These are phyloP conservation scores for Rosa multiflora DNA, from an alignment of 306 rosid genomes.

Conservation along the genomic window DNA sequence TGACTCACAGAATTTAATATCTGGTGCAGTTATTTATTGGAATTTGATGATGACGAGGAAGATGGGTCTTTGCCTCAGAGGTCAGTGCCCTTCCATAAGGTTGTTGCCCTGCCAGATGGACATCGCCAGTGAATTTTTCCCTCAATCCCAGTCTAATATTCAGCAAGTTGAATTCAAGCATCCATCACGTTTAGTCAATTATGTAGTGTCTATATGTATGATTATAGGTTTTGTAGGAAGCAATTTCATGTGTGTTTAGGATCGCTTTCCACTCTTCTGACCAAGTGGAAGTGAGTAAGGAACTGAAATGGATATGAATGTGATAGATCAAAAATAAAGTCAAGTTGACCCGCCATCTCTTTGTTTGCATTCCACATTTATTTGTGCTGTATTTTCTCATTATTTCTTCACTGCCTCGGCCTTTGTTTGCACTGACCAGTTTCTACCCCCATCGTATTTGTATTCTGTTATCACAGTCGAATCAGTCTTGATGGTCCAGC, in stretches of 20 bases:
- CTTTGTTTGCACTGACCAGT: not conserved
- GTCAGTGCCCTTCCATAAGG: conserved; percentile 84
- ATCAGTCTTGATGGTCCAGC: not conserved
- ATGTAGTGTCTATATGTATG: conserved; percentile 13
- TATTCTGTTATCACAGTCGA: not conserved
- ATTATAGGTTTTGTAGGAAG: not conserved
- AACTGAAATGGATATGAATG: not conserved
- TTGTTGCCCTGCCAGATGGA: conserved; percentile 91
- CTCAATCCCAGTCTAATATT: conserved; percentile 14
- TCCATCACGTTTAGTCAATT: not conserved
- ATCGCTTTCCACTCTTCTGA: not conserved
- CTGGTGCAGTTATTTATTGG: conserved; percentile 79
- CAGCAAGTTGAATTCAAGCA: conserved; percentile 17
- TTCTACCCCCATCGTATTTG: not conserved
- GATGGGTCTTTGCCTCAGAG: conserved; percentile 94
- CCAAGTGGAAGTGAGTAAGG: not conserved
- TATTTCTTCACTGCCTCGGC: not conserved
- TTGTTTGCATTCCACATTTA: not conserved
- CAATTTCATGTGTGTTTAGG: not conserved
- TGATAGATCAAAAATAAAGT: not conserved
- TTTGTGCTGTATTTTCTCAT: not conserved
- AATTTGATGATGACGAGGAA: conserved; percentile 98
- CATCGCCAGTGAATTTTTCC: conserved; percentile 67
- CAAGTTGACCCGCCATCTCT: not conserved
- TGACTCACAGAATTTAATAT: conserved; percentile 14